phyloP scores from a whole-genome alignment of 192 early-diverging fungal species.

The Umbelopsis ramanniana region DNA sequence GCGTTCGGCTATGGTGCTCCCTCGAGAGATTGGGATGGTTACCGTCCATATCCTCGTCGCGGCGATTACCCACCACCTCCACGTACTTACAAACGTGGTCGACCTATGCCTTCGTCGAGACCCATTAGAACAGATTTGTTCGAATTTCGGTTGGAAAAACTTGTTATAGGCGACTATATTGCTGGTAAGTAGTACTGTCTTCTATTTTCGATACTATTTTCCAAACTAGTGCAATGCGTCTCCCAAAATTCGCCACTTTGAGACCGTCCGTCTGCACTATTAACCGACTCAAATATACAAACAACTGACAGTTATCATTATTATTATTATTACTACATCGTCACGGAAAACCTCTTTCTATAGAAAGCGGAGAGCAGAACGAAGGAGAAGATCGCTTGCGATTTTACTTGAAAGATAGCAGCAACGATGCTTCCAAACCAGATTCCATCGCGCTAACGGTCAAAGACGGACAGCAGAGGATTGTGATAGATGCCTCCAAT shows the following conservation, averaged over 20 bases:
- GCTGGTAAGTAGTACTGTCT: conserved; percentile 17
- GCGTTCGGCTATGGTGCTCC: background rate
- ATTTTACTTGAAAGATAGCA: conserved; percentile 24
- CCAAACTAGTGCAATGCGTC: background rate
- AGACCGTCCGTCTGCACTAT: background rate
- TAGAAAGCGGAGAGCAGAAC: conserved; percentile 18
- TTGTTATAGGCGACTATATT: conserved; percentile 23
- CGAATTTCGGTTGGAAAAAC: conserved; percentile 26
- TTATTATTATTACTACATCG: background rate
- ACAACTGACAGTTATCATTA: background rate
- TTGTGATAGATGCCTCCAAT: conserved; percentile 21
- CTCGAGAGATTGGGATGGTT: background rate
- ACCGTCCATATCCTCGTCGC: background rate
- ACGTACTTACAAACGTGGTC: conserved; percentile 1
- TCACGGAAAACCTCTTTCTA: background rate
- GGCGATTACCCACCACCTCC: conserved; percentile 11
- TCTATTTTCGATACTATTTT: background rate
- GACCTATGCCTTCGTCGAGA: conserved; percentile 4
- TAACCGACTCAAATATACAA: background rate
- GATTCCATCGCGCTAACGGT: conserved; percentile 29
- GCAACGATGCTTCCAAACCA: conserved; percentile 21
- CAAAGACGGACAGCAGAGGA: conserved; percentile 19
- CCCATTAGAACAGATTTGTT: conserved; percentile 24
- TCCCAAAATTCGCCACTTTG: background rate
- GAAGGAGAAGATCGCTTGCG: conserved; percentile 25